Evolutionary conservation across 2,329 filamentous ascomycete genomes (phyloP).

Genomic region (Purpureocillium lavendulum): DNA sequence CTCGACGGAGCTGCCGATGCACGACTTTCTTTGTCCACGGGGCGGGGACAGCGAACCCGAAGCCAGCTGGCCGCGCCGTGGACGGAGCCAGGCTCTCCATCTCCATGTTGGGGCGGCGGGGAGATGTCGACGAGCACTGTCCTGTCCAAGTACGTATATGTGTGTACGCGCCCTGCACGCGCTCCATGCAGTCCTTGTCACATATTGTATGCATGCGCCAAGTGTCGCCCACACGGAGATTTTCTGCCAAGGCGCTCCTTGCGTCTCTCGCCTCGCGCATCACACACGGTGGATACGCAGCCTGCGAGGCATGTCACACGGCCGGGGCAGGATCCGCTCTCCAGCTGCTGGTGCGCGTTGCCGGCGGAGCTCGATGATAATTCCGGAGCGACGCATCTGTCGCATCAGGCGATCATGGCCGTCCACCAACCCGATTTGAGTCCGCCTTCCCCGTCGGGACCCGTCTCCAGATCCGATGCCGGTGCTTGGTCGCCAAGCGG

Average conservation of each 20-base stretch:
- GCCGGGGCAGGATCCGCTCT: not conserved
- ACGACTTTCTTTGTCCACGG: too few relatives aligned
- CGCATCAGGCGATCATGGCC: constrained; percentile 1
- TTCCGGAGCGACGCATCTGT: constrained; percentile 1
- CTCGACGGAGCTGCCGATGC: too few relatives aligned
- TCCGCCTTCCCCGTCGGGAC: too few relatives aligned
- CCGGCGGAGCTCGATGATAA: not conserved
- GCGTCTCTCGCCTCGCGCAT: not conserved
- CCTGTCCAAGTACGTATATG: too few relatives aligned
- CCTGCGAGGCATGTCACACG: not conserved
- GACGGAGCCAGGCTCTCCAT: too few relatives aligned
- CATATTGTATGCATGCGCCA: not conserved
- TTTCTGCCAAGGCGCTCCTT: not conserved
- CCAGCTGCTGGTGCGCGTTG: not conserved
- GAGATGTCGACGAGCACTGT: too few relatives aligned
- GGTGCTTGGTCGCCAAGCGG: too few relatives aligned
- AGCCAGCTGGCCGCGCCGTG: too few relatives aligned
- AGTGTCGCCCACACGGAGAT: not conserved
- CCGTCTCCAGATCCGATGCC: too few relatives aligned
- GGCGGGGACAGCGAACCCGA: too few relatives aligned
- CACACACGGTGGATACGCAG: not conserved
- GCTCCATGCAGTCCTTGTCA: not conserved
- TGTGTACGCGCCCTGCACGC: not conserved
- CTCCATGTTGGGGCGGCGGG: too few relatives aligned
- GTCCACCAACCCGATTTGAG: too few relatives aligned